Base-by-base conservation (phyloP, 2,329 filamentous ascomycete species). In the Cladorrhinum sp. region DNA sequence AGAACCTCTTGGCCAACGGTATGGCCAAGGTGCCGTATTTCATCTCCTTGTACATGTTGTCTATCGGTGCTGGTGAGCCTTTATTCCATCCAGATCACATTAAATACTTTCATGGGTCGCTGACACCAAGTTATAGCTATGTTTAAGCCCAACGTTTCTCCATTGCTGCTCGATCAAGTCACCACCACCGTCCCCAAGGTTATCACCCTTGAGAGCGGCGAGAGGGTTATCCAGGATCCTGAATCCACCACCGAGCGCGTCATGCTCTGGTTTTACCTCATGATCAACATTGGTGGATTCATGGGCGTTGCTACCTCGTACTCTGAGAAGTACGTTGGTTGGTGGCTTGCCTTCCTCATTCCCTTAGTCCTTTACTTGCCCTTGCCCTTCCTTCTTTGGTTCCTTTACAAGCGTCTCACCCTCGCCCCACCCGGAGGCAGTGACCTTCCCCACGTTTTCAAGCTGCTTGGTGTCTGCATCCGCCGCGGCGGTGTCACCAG, bases 121-220 rank as follows among this genome's bases (percentile, higher is more conserved):
- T 50, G 13, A 23, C 20, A 8, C 13, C 50, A 7, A 13, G 22
- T 13, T 18, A 25, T 4, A 45, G 41, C 41, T 3, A 78, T 79
- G 74, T 91, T 92, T 79, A 92, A 92, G 77, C 77, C 86, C 41
- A 91, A 91, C 64, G 86, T 92, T 38, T 85, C 86, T 0, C 86
- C 87, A 0, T 75, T 89, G 18, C 80, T 90, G 25, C 83, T 88
- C 10, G 87, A 90, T 65, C 87, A 90, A 68, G 82, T 87, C 68
- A 79, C 76, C 2, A 79, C 81, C 22, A 83, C 82, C 3, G 81
- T 81, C 27, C 79, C 82, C 20, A 79, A 74, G 53, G 79, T 87
- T 50, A 74, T 79, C 38, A 82, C 78, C 2, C 70, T 81, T 9
- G 69, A 69, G 48, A 81, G 74, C 2, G 87, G 87, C 18, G 84